Evolutionary conservation across 768 basidiomycete species (phyloP), one percentile per base, ranked within the genome.

Genomic region (Candolleomyces eurysporus): DNA sequence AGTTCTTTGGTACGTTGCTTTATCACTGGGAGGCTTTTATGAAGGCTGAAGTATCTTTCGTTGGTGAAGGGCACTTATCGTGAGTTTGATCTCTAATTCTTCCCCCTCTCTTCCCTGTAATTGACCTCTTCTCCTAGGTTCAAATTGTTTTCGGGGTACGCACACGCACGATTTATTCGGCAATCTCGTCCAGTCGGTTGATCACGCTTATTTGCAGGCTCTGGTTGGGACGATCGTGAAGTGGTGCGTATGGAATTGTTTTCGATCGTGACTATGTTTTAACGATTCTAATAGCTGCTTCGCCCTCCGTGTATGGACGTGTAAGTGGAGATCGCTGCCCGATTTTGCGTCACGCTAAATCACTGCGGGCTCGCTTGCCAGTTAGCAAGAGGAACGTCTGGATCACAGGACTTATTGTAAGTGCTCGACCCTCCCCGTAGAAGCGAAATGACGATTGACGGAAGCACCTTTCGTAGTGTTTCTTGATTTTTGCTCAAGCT

Each of bases 251-350:
- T 17, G 1, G 9, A 13, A 4, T 46, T 17, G 17, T 13, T 17
- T 17, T 21, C 45, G 9, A 1, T 46, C 45, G 19, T 4, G 45
- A 46, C 7, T 14, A 2, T 17, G 1, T 58, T 46, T 39, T 30
- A 5, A 13, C 54, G 42, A 49, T 49, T 16, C 63, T 30, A 52
- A 8, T 55, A 87, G 85, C 43, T 77, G 79, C 53, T 88, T 86
- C 61, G 76, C 83, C 0, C 73, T 86, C 71, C 82, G 86, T 14
- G 85, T 87, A 13, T 88, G 84, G 84, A 72, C 84, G 70, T 88
- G 86, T 86, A 70, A 65, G 73, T 52, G 17, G 11, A 36, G 32
- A 5, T 57, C 46, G 43, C n/a, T 14, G 31, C 32, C 3, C 26
- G 26, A 11, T 58, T 56, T 16, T 22, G 19, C 48, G 54, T 48